Conservation (phyloP, 2,329 filamentous ascomycete genomes). For the Xylariaceae sp. region DNA sequence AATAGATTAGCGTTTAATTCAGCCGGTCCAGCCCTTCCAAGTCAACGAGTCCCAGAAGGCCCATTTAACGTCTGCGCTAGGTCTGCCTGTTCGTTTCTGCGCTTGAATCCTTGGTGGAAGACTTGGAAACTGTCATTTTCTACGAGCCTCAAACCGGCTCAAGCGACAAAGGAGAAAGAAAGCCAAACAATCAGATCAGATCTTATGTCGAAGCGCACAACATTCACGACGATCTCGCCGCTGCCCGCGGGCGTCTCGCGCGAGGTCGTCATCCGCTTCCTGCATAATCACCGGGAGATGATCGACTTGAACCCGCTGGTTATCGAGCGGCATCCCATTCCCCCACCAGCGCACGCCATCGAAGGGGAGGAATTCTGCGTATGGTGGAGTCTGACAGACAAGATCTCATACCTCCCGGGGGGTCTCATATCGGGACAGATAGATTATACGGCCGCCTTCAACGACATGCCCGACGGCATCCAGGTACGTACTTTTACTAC, state of each 20-base stretch:
- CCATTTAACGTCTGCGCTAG: background rate
- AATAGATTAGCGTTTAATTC: background rate
- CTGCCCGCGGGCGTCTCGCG: conserved; percentile 64
- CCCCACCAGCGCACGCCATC: conserved; percentile 59
- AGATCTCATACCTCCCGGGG: conserved; percentile 45
- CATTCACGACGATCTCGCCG: conserved; percentile 74
- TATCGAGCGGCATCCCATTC: conserved; percentile 62
- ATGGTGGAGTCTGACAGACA: conserved; percentile 79
- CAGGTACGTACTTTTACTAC: conserved; percentile 34
- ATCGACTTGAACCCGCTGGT: conserved; percentile 85
- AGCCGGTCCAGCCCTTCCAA: background rate
- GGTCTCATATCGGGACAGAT: conserved; percentile 44
- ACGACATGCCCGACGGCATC: conserved; percentile 65
- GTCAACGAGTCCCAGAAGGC: too few relatives aligned
- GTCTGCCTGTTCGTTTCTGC: background rate
- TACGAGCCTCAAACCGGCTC: background rate
- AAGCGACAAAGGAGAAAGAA: background rate
- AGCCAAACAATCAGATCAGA: background rate
- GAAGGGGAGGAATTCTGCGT: conserved; percentile 64
- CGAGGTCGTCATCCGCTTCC: conserved; percentile 64
- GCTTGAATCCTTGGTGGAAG: background rate
- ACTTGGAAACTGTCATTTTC: background rate
- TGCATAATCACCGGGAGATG: conserved; percentile 76
- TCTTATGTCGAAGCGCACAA: conserved; percentile 61
- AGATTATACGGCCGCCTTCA: conserved; percentile 74